These are phyloP conservation scores for Carnegiea gigantea DNA, from an alignment of 179 eudicot genomes.

Conservation along the genomic window DNA sequence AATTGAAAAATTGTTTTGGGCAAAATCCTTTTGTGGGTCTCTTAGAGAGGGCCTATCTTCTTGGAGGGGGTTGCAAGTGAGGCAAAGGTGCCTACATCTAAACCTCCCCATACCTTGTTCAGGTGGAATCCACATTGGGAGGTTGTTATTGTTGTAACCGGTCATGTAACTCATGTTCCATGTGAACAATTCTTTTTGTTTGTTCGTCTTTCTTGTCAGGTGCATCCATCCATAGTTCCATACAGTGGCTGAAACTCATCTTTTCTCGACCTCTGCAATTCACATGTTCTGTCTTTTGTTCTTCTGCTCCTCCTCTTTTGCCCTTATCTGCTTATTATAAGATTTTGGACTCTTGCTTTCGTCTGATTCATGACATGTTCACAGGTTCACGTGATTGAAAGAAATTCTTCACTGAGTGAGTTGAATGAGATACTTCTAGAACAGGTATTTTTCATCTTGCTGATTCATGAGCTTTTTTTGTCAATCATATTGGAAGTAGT, in stretches of 20 bases:
- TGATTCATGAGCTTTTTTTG: background rate
- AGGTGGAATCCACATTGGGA: too few species aligned
- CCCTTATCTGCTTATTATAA: conserved; percentile 4
- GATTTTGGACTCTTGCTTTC: background rate
- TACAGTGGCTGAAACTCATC: background rate
- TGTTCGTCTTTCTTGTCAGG: too few species aligned
- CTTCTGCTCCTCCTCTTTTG: background rate
- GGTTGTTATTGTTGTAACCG: too few species aligned
- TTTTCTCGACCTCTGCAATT: background rate
- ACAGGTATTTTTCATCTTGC: conserved; percentile 49
- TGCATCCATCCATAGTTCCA: background rate
- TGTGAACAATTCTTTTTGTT: too few species aligned
- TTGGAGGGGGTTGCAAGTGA: too few species aligned
- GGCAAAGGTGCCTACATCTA: too few species aligned
- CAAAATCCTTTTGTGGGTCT: too few species aligned
- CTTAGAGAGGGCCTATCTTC: too few species aligned
- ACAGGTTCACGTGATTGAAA: conserved; percentile 84
- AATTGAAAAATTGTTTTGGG: too few species aligned
- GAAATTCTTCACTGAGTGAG: conserved; percentile 88
- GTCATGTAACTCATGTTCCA: too few species aligned
- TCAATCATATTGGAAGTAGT: background rate
- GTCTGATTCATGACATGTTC: conserved; percentile 25
- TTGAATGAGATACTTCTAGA: conserved; percentile 82
- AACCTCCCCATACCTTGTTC: too few species aligned
- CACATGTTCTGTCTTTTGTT: background rate